Percentiles rank a stretch among this genome's conserved stretches.
These are phyloP conservation scores for Trichocomaceae sp. DNA, from an alignment of 2,329 filamentous ascomycete species.

Conservation along the genomic window DNA sequence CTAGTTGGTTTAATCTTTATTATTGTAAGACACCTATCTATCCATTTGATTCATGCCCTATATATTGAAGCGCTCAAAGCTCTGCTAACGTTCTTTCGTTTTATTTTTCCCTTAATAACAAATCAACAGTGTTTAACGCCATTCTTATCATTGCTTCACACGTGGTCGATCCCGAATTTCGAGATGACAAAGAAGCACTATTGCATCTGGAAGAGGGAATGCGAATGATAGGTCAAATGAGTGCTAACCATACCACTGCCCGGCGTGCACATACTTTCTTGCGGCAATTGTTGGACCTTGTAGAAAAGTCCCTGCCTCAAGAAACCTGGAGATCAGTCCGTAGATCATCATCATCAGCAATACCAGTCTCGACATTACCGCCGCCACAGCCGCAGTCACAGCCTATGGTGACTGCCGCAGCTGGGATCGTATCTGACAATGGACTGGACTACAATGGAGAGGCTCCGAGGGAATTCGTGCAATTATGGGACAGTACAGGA, in stretches of 20 bases:
- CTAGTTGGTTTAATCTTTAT: slow-evolving; percentile 14
- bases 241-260: slow-evolving; percentile 12
- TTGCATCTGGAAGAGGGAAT: slow-evolving; percentile 13
- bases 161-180: slow-evolving; percentile 12
- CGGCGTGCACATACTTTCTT: slow-evolving; percentile 12
- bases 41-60: not conserved
- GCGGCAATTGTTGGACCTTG: slow-evolving; percentile 11
- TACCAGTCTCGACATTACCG: not conserved
- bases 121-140: slow-evolving; percentile 10
- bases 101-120: no score
- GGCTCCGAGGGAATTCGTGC: slow-evolving; percentile 10
- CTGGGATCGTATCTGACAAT: not conserved
- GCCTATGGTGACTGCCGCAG: not conserved
- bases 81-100: not conserved
- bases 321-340: not conserved
- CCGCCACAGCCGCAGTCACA: slow-evolving; percentile 1
- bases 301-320: slow-evolving; percentile 6
- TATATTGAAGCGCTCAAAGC: no score
- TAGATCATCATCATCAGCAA: not conserved
- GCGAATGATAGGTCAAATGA: slow-evolving; percentile 14
- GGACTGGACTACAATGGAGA: not conserved
- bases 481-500: slow-evolving; percentile 11
- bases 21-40: slow-evolving; percentile 5
- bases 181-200: slow-evolving; percentile 11
- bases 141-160: slow-evolving; percentile 14